Evolutionary conservation across 805 yeast genomes (phyloP).

Genomic region (Yarrowia sp.): DNA sequence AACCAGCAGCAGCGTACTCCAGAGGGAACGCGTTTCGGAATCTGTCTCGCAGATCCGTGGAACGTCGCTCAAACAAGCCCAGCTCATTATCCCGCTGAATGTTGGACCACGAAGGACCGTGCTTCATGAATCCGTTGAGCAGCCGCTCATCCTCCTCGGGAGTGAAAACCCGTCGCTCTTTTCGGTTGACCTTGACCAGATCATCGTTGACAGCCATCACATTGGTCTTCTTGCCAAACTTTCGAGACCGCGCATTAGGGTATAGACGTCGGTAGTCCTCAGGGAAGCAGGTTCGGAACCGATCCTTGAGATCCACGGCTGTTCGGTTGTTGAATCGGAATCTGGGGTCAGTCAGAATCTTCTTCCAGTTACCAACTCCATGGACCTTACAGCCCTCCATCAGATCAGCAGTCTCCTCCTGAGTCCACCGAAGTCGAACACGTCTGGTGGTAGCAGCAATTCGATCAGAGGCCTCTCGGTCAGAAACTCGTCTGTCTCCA

Average conservation of each 20-base stretch:
- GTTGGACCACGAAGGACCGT: conserved; percentile 49
- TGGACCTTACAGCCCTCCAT: conserved; percentile 46
- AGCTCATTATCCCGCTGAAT: conserved; percentile 45
- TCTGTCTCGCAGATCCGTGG: conserved; percentile 47
- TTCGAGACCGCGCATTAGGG: conserved; percentile 48
- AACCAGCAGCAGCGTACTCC: conserved; percentile 46
- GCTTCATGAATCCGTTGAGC: conserved; percentile 44
- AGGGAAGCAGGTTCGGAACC: conserved; percentile 47
- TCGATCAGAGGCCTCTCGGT: conserved; percentile 6
- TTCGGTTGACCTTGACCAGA: conserved; percentile 45
- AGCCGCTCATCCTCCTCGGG: conserved; percentile 45
- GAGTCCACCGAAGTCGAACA: conserved; percentile 45
- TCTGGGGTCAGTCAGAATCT: conserved; percentile 44
- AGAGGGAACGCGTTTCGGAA: conserved; percentile 49
- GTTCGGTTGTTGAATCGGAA: conserved; percentile 45
- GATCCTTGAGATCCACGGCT: conserved; percentile 47
- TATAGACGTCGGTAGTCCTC: conserved; percentile 46
- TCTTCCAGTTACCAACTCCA: conserved; percentile 50
- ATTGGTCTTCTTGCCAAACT: conserved; percentile 28
- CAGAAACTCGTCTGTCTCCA: conserved; percentile 8
- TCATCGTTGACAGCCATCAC: conserved; percentile 31
- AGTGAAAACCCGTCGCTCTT: conserved; percentile 45
- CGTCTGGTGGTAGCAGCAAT: conserved; percentile 32
- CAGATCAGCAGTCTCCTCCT: conserved; percentile 44
- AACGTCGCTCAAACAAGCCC: conserved; percentile 42